Base-by-base conservation (phyloP, 2,329 filamentous ascomycete genomes). In the Exophiala aquamarina region DNA sequence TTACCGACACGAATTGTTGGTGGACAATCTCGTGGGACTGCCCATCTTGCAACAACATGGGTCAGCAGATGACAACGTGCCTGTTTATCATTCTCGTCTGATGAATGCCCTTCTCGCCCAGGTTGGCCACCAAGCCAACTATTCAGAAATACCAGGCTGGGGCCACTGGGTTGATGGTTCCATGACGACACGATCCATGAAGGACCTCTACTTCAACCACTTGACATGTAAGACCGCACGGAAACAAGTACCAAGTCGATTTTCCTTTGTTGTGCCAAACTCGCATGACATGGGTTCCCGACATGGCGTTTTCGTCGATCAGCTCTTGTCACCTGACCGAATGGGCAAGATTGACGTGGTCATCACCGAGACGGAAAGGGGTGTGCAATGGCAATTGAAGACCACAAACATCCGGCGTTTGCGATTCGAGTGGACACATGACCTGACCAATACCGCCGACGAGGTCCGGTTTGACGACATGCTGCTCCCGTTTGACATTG, bases 21-120 rank as follows among this genome's bases (percentile, higher is more conserved):
- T 75, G 44, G 61, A 68, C 2, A 82, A 82, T 50, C 62, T 71
- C 13, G 67, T 66, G 29, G 76, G 72, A 7, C 76, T 81, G 19
- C 75, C 75, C 2, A 68, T 82, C 3, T 60, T 78, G 28, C 75
- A 79, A 54, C 78, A 82, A 51, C 79, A 83, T 60, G 78, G 79
- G 4, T 67, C 70, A 20, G 57, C 64, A 8, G 79, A 82, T 57
- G 76, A 79, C 53, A 83, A 82, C 56, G 79, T 83, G 3, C 79
- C 79, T 1, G 65, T 70, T 4, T 82, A 78, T 55, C 73, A 82
- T 59, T 81, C 78, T 3, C 68, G 79, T 7, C 62, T 79, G 8
- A 73, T 82, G 62, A 69, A 71, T 35, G 70, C 76, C 49, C 64
- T 78, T 33, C 61, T 78, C 10, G 64, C 64, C 17, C 66, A 77